Evolutionary conservation across 805 yeast species (phyloP).

Genomic region (Helenozyma rhizophorensis): DNA sequence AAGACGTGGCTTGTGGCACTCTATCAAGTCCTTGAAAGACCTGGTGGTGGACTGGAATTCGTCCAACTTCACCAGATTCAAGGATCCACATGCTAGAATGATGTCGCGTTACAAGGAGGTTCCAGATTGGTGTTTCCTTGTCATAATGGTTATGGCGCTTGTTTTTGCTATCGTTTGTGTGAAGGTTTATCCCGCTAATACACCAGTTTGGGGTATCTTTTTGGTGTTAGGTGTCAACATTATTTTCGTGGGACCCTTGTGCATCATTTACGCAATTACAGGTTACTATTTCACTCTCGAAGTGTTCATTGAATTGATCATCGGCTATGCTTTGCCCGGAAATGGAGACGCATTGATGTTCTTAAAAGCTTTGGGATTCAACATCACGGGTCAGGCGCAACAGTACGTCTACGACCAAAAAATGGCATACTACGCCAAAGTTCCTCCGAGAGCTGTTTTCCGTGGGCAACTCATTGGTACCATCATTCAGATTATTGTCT

Average conservation of each 20-base stretch:
- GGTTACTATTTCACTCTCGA: constrained; percentile 13
- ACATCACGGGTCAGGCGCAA: not conserved
- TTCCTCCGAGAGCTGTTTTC: constrained; percentile 23
- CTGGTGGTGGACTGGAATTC: constrained; percentile 12
- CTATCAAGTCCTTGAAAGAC: constrained; percentile 11
- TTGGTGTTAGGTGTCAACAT: constrained; percentile 16
- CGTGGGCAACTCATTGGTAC: constrained; percentile 9
- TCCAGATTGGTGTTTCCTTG: constrained; percentile 30
- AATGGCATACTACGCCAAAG: constrained; percentile 18
- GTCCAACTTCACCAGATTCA: constrained; percentile 13
- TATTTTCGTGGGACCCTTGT: constrained; percentile 16
- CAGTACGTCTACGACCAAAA: constrained; percentile 7
- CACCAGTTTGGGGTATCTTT: constrained; percentile 20
- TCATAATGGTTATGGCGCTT: constrained; percentile 23
- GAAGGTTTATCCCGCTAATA: constrained; percentile 10
- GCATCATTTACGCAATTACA: constrained; percentile 12
- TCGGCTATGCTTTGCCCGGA: constrained; percentile 26
- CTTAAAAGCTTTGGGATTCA: constrained; percentile 20
- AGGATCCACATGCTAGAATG: constrained; percentile 27
- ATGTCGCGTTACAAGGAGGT: constrained; percentile 33
- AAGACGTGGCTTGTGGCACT: constrained; percentile 4
- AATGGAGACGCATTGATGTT: constrained; percentile 20
- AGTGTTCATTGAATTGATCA: constrained; percentile 17
- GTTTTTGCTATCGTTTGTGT: constrained; percentile 15
- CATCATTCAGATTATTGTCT: not conserved